Evolutionary conservation across 2,329 filamentous ascomycete genomes (phyloP).

Genomic region (Fusarium continuum): DNA sequence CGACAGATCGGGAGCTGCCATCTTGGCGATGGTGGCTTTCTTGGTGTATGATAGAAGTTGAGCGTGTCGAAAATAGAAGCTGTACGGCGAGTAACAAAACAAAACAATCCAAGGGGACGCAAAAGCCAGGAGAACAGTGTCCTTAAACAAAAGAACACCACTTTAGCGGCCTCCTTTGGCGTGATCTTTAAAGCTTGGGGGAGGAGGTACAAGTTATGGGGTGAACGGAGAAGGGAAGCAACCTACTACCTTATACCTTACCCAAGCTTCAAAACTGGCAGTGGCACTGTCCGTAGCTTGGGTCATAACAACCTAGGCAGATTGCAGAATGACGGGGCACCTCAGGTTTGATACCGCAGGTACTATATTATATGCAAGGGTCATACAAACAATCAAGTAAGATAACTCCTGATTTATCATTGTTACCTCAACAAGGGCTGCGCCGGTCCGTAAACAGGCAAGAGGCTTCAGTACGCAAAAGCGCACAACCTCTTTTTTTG

Average conservation of each 20-base stretch:
- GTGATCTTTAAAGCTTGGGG: not conserved
- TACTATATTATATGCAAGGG: conserved; percentile 5
- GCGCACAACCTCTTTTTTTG: not conserved
- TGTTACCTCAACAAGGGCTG: not conserved
- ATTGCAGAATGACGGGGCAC: not conserved
- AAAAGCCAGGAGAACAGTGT: not conserved
- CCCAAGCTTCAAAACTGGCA: not conserved
- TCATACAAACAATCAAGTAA: not conserved
- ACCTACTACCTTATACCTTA: not conserved
- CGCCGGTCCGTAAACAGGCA: not conserved
- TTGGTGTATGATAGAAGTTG: conserved; percentile 4
- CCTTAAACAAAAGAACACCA: not conserved
- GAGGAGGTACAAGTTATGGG: not conserved
- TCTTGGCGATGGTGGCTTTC: conserved; percentile 27
- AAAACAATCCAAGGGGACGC: not conserved
- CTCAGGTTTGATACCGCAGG: not conserved
- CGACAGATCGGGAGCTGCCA: conserved; percentile 22
- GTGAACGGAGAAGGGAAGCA: not conserved
- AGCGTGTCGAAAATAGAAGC: not conserved
- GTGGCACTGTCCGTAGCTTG: conserved; percentile 1
- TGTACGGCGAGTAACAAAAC: not conserved
- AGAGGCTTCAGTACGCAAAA: not conserved
- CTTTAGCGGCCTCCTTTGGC: conserved; percentile 12
- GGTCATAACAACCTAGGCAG: not conserved
- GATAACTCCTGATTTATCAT: not conserved